phyloP scores from a whole-genome alignment of 2,329 filamentous ascomycete species.

The Ilyonectria sp. region DNA sequence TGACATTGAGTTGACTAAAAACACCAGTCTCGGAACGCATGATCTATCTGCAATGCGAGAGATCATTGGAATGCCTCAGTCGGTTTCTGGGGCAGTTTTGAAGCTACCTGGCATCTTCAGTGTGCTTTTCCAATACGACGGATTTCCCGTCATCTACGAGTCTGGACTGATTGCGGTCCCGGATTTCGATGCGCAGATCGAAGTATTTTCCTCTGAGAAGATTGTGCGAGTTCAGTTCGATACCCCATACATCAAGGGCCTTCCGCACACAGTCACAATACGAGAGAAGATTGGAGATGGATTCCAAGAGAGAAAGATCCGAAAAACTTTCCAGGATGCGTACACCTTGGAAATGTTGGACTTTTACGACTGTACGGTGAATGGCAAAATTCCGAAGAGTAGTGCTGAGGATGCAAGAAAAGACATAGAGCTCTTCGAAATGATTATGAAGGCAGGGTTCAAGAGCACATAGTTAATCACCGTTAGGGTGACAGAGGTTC shows the following conservation, averaged over 20 bases:
- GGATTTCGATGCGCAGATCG: slow-evolving; percentile 63
- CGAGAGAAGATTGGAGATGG: slow-evolving; percentile 55
- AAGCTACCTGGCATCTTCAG: slow-evolving; percentile 38
- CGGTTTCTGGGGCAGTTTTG: slow-evolving; percentile 27
- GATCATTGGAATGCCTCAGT: slow-evolving; percentile 31
- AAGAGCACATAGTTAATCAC: too few species aligned
- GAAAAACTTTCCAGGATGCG: slow-evolving; percentile 59
- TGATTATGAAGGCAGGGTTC: slow-evolving; percentile 29
- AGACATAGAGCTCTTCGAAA: slow-evolving; percentile 31
- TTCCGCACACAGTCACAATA: slow-evolving; percentile 62
- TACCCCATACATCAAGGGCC: slow-evolving; percentile 67
- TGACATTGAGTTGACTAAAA: neutral
- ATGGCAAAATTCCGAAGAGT: slow-evolving; percentile 51
- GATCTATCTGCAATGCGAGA: slow-evolving; percentile 33
- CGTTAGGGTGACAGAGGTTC: too few species aligned
- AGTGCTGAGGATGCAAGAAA: slow-evolving; percentile 48
- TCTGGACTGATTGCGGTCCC: slow-evolving; percentile 67
- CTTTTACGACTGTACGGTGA: slow-evolving; percentile 34
- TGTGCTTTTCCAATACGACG: slow-evolving; percentile 34
- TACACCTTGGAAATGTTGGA: slow-evolving; percentile 53
- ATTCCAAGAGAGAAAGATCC: slow-evolving; percentile 43
- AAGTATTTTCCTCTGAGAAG: slow-evolving; percentile 66
- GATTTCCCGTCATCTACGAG: slow-evolving; percentile 69
- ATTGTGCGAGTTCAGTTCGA: slow-evolving; percentile 67
- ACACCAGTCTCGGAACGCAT: slow-evolving; percentile 22